Conservation (phyloP, 768 basidiomycete species). For the Mrakia blollopis region DNA sequence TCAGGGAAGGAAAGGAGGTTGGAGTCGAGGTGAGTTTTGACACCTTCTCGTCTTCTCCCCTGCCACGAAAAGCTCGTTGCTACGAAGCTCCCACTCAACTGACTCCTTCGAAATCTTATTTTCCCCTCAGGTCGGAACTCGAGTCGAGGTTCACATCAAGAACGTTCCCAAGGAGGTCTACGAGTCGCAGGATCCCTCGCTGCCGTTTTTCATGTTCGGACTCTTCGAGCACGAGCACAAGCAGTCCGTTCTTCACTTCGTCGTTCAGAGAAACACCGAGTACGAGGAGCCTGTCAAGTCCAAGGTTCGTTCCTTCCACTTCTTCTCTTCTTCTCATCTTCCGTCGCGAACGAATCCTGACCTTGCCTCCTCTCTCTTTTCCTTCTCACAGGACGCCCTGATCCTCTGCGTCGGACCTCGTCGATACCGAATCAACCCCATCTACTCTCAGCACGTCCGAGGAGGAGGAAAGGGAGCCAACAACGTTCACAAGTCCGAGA, state of each 20-base stretch:
- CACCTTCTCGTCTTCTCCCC: not conserved
- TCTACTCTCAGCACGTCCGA: slow-evolving; percentile 82
- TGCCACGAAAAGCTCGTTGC: not conserved
- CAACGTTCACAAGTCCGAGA: slow-evolving; percentile 95
- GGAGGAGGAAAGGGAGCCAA: slow-evolving; percentile 88
- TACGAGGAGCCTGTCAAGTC: slow-evolving; percentile 81
- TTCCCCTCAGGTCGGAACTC: slow-evolving; percentile 61
- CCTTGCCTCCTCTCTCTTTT: not conserved
- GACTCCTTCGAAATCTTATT: not conserved
- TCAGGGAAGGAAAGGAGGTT: slow-evolving; percentile 52
- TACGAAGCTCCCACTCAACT: not conserved
- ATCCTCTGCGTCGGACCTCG: slow-evolving; percentile 85
- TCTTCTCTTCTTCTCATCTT: not conserved
- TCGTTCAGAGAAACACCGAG: slow-evolving; percentile 91
- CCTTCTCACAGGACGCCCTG: slow-evolving; percentile 65
- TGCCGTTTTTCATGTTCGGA: slow-evolving; percentile 66
- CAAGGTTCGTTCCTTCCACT: slow-evolving; percentile 55
- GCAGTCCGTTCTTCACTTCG: slow-evolving; percentile 83
- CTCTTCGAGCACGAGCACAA: slow-evolving; percentile 95
- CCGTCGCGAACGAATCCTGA: not conserved
- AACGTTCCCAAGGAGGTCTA: slow-evolving; percentile 65
- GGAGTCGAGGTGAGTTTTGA: slow-evolving; percentile 59
- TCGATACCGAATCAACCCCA: slow-evolving; percentile 72
- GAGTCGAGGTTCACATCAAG: slow-evolving; percentile 71
- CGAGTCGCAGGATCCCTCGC: slow-evolving; percentile 40